Conservation (phyloP, 352 stramenopile genomes). For the Peronospora farinosa region DNA sequence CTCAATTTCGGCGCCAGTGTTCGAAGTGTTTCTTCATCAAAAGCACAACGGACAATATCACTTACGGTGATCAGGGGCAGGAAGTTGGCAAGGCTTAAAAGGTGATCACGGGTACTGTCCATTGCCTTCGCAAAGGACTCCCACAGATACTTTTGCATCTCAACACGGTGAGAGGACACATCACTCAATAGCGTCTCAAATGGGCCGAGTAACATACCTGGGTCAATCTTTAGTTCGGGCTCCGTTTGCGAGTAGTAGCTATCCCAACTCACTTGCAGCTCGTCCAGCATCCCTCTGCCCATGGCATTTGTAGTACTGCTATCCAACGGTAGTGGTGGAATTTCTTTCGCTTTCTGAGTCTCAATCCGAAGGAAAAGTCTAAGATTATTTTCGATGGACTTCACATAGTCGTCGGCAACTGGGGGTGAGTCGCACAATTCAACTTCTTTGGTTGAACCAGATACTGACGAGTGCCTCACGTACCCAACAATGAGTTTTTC, state of each 20-base stretch:
- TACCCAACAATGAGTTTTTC: constrained; percentile 16
- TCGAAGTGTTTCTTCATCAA: constrained; percentile 31
- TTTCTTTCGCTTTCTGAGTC: background rate
- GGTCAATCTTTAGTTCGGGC: background rate
- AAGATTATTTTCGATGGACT: constrained; percentile 18
- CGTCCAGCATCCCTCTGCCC: constrained; percentile 34
- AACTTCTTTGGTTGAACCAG: background rate
- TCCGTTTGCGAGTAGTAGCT: constrained; percentile 27
- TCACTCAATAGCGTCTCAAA: constrained; percentile 17
- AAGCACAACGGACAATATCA: constrained; percentile 33
- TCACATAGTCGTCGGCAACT: constrained; percentile 18
- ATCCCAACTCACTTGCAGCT: constrained; percentile 42
- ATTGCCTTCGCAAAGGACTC: constrained; percentile 1
- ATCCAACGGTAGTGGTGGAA: constrained; percentile 23
- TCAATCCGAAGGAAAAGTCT: constrained; percentile 10
- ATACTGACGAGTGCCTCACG: constrained; percentile 2
- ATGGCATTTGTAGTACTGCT: constrained; percentile 25
- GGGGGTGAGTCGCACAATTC: constrained; percentile 7
- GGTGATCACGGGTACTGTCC: constrained; percentile 7
- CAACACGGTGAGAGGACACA: constrained; percentile 12
- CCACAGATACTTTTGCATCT: constrained; percentile 23
- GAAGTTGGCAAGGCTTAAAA: constrained; percentile 29
- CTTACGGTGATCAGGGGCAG: constrained; percentile 24
- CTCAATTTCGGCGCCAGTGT: constrained; percentile 30
- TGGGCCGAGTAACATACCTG: constrained; percentile 1